Evolutionary conservation across 345 rosid species (phyloP), one percentile per base, ranked within the genome.

Genomic region (Eucalyptus sp.): DNA sequence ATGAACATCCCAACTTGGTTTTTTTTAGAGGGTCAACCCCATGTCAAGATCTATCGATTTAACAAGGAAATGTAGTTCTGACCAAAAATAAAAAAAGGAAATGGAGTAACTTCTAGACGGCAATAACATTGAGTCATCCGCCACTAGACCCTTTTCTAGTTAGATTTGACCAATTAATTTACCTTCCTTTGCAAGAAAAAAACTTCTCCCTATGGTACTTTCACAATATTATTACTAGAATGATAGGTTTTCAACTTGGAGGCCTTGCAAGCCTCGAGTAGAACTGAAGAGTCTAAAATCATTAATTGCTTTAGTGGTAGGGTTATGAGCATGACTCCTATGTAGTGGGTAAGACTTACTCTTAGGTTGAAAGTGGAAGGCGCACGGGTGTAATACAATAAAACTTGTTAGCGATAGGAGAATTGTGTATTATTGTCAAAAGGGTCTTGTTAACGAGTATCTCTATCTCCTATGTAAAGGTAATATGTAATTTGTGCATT

Each of bases 361-460:
- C 0, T 64, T 64, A 64, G 10, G 18, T n/a, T n/a, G 18, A n/a
- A 1, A 0, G 20, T n/a, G 18, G 5, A n/a, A 8, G 20, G 20
- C 0, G 0, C 4, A 3, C 0, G 2, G 0, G 4, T n/a, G 41
- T 13, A 14, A 7, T 15, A n/a, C 37, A 64, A 15, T n/a, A 2
- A 33, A 64, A 64, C 3, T 64, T 13, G 37, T 64, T 15, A 1
- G 15, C 20, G n/a, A n/a, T 64, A 0, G 0, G 11, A 64, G 76
- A 15, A n/a, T n/a, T 14, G 2, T n/a, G 15, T n/a, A 64, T 68
- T 68, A 17, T 33, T 17, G 20, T 33, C 4, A 68, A 68, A 10
- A 68, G 4, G 6, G 25, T 68, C 27, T 37, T 71, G 14, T 18
- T 71, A 18, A 71, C 5, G 1, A 71, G 5, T 76, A 43, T 2